Conservation (phyloP, 805 yeast genomes). For the Maudiozyma serrabonitensis region DNA sequence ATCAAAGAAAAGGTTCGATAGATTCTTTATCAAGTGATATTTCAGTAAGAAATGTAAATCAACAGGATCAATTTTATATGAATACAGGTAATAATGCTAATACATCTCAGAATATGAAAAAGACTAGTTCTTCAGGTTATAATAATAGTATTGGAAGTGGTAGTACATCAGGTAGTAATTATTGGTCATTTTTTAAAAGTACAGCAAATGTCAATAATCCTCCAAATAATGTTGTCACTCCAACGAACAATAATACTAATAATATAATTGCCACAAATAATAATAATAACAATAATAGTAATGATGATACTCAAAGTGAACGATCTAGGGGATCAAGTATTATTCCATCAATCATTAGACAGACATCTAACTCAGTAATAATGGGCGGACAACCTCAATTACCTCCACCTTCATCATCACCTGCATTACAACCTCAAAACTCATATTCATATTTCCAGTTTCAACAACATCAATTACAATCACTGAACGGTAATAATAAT, state of each 20-base stretch:
- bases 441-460: slow-evolving; percentile 22
- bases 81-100: slow-evolving; percentile 3
- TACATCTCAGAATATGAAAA: background rate
- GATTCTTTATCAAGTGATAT: slow-evolving; percentile 25
- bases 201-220: slow-evolving; percentile 4
- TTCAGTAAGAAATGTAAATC: slow-evolving; percentile 15
- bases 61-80: slow-evolving; percentile 15
- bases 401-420: slow-evolving; percentile 8
- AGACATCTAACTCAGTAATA: slow-evolving; percentile 12
- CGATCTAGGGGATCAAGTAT: slow-evolving; percentile 20
- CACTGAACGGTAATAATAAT: background rate
- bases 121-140: background rate
- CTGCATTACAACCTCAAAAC: slow-evolving; percentile 7
- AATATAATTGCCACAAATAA: background rate
- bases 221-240: background rate
- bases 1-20: slow-evolving; percentile 25
- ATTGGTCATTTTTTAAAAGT: slow-evolving; percentile 17
- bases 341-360: slow-evolving; percentile 21
- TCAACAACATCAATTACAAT: slow-evolving; percentile 11
- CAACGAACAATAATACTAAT: background rate
- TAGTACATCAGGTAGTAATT: slow-evolving; percentile 7
- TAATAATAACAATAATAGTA: slow-evolving; percentile 1
- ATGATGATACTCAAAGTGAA: slow-evolving; percentile 11
- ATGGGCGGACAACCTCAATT: slow-evolving; percentile 12
- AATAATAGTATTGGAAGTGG: slow-evolving; percentile 4